Evolutionary conservation across 2,329 filamentous ascomycete species (phyloP).

Genomic region (Penicillium sp.): DNA sequence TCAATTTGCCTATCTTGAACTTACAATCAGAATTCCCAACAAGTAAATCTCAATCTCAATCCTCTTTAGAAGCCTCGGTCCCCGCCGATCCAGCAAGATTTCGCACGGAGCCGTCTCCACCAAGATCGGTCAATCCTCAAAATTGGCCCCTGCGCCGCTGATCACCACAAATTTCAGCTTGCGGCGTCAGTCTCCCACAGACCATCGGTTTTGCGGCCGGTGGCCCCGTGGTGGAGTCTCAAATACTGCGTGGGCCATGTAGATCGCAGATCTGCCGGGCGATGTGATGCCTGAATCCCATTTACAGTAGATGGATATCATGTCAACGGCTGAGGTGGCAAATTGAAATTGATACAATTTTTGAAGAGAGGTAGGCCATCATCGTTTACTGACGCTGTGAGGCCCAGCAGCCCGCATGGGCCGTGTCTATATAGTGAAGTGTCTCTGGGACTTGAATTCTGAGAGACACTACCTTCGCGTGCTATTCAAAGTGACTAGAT

Average conservation of each 20-base stretch:
- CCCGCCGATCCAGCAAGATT: not conserved
- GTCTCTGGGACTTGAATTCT: no score
- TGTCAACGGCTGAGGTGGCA: not conserved
- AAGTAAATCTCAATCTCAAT: not conserved
- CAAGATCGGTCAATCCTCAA: not conserved
- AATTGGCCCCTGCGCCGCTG: constrained; percentile 5
- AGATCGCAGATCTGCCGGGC: not conserved
- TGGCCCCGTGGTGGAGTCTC: not conserved
- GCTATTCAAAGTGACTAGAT: not conserved
- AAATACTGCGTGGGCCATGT: not conserved
- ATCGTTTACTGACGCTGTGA: not conserved
- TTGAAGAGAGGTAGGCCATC: not conserved
- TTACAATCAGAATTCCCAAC: not conserved
- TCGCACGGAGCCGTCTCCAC: constrained; percentile 3
- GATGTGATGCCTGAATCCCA: not conserved
- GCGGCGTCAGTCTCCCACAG: not conserved
- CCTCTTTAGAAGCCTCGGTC: not conserved
- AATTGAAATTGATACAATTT: not conserved
- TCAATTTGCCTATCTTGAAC: not conserved
- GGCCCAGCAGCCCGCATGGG: not conserved
- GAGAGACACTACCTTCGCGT: not conserved
- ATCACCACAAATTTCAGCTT: not conserved
- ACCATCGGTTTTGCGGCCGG: not conserved
- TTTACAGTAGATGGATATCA: not conserved
- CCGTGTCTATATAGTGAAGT: no score